phyloP scores from a whole-genome alignment of 768 basidiomycete species.

The Leccinum uliginosum region DNA sequence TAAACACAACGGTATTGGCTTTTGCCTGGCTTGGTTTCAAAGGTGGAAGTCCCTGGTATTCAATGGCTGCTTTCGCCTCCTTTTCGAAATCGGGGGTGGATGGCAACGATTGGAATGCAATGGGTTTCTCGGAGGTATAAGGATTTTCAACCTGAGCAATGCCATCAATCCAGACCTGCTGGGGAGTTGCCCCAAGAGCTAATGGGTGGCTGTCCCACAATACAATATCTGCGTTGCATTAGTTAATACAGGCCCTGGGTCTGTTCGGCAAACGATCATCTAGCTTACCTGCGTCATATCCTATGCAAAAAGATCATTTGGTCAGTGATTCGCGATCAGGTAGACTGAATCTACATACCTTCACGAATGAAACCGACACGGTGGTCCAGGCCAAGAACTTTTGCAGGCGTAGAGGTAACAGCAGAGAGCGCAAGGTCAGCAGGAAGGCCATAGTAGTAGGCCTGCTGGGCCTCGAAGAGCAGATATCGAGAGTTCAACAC shows the following conservation, averaged over 20 bases:
- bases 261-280: neutral
- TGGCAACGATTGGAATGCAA: constrained; percentile 47
- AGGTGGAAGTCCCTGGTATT: constrained; percentile 71
- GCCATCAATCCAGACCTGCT: constrained; percentile 83
- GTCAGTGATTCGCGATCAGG: neutral
- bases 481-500: constrained; percentile 53
- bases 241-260: neutral
- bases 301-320: constrained; percentile 26
- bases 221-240: constrained; percentile 50
- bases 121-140: constrained; percentile 49
- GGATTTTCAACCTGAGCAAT: constrained; percentile 60
- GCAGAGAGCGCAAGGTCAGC: constrained; percentile 60
- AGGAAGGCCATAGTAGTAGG: constrained; percentile 69
- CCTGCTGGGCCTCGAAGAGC: constrained; percentile 58
- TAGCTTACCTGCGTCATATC: constrained; percentile 65
- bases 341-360: constrained; percentile 31
- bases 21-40: constrained; percentile 40
- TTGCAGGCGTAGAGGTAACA: constrained; percentile 70
- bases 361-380: constrained; percentile 61
- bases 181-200: constrained; percentile 70
- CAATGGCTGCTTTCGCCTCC: constrained; percentile 53
- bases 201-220: constrained; percentile 79
- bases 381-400: constrained; percentile 67
- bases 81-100: constrained; percentile 58
- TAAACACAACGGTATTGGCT: constrained; percentile 51